Evolutionary conservation across 2,329 filamentous ascomycete genomes (phyloP).

Genomic region (Pseudogymnoascus sp.): DNA sequence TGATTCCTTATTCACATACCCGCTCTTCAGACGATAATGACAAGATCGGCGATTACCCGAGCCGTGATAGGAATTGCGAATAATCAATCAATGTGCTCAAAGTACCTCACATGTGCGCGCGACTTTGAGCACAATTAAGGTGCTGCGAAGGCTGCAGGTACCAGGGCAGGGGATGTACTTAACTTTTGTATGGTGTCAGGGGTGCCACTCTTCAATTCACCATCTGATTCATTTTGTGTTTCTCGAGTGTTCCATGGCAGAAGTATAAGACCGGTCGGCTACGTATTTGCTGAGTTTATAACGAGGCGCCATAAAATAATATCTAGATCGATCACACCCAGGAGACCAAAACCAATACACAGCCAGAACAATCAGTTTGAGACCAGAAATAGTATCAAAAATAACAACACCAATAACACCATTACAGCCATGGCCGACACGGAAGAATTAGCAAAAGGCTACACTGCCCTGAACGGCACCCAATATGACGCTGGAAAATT

Average conservation of each 20-base stretch:
- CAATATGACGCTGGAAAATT: conserved; percentile 23
- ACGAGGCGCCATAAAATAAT: neutral
- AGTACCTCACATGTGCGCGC: neutral
- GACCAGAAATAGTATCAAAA: neutral
- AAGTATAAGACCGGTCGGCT: neutral
- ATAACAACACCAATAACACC: neutral
- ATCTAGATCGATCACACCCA: neutral
- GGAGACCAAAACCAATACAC: too few relatives aligned
- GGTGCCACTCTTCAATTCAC: neutral
- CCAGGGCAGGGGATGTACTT: neutral
- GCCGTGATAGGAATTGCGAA: neutral
- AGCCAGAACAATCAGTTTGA: neutral
- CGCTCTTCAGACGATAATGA: neutral
- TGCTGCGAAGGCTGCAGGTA: neutral
- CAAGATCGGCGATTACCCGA: neutral
- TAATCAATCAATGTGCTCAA: conserved; percentile 6
- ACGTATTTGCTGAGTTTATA: neutral
- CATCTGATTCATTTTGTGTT: neutral
- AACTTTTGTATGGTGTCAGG: neutral
- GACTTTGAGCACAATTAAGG: conserved; percentile 9
- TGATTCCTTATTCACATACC: neutral
- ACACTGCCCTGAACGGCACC: conserved; percentile 22
- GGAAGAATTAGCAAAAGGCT: conserved; percentile 24
- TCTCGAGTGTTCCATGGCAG: neutral
- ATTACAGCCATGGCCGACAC: conserved; percentile 19